Evolutionary conservation across 176 grass and related monocot species (phyloP), one percentile per base, ranked within the genome.

Genomic region (Microstegium vimineum): DNA sequence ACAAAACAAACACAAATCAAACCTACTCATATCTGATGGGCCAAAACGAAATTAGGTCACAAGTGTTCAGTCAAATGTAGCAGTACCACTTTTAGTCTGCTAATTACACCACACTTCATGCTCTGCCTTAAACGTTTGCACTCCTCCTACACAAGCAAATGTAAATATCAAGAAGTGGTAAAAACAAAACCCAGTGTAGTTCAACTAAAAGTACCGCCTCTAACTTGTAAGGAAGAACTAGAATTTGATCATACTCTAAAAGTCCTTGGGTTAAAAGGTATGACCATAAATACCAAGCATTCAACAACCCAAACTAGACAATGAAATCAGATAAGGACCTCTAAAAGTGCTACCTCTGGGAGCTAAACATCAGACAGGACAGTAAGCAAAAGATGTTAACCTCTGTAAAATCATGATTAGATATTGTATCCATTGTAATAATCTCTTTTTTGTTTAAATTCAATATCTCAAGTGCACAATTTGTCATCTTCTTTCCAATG

Each of bases 321-420:
- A 47, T 25, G 16, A 64, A 66, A 14, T 83, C 37, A 49, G n/a
- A 70, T 69, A 80, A 59, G 20, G 20, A 81, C 32, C 71, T 77
- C 30, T 31, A 68, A 25, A 69, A 54, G 54, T 56, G 23, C 41
- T 65, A 61, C 37, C 42, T 16, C 16, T 5, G 17, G 28, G 51
- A 71, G 25, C 47, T 46, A 52, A 31, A 60, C 26, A 46, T 40
- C 45, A 36, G 20, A 64, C 15, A 51, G 16, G 59, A 18, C 26
- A 62, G 1, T 34, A 75, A 89, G 73, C 18, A 63, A 66, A 76
- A 87, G 32, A 86, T 66, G 16, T 47, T 66, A 59, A 99, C 96
- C 96, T 95, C 91, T 62, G 88, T 91, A 74, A 99, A 99, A 59
- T 99, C 96, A 81, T 99, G 96, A 82, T 99, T 99, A 74, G 96